Evolutionary conservation across 1,284 basidiomycete species (phyloP).

Genomic region (Fomes fomentarius): DNA sequence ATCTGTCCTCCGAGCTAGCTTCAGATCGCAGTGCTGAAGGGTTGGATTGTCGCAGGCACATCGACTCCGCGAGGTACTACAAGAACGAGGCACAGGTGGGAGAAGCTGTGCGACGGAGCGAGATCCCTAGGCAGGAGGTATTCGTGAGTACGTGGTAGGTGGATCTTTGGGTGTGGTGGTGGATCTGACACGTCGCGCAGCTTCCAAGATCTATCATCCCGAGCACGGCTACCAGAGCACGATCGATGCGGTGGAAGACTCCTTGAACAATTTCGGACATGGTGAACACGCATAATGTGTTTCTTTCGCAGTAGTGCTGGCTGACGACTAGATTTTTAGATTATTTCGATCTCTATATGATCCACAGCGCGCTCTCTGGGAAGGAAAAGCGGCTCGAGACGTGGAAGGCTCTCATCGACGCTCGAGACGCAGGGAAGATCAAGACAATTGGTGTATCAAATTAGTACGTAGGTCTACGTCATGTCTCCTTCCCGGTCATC

Average conservation of each 20-base stretch:
- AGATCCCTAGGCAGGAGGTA: conserved; percentile 53
- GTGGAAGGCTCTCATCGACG: conserved; percentile 47
- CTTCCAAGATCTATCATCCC: conserved; percentile 22
- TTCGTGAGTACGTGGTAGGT: conserved; percentile 63
- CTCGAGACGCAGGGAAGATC: conserved; percentile 53
- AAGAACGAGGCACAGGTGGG: conserved; percentile 71
- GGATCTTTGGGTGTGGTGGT: neutral
- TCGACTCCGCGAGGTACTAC: conserved; percentile 76
- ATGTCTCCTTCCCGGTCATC: neutral
- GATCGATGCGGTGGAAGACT: conserved; percentile 21
- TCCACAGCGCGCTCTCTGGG: conserved; percentile 56
- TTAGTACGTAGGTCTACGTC: conserved; percentile 44
- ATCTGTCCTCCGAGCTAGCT: neutral
- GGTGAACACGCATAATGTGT: conserved; percentile 8
- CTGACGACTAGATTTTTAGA: conserved; percentile 29
- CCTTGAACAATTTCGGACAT: conserved; percentile 24
- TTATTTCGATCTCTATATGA: conserved; percentile 64
- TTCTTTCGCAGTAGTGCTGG: neutral
- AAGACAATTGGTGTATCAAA: conserved; percentile 66
- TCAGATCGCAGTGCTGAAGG: too few relatives aligned
- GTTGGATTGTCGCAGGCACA: too few relatives aligned
- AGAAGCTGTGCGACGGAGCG: conserved; percentile 55
- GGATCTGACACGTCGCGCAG: conserved; percentile 4
- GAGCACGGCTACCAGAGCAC: conserved; percentile 27
- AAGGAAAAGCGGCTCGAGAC: conserved; percentile 45